phyloP scores from a whole-genome alignment of 331 rosid genomes.

The Arachis monticola region DNA sequence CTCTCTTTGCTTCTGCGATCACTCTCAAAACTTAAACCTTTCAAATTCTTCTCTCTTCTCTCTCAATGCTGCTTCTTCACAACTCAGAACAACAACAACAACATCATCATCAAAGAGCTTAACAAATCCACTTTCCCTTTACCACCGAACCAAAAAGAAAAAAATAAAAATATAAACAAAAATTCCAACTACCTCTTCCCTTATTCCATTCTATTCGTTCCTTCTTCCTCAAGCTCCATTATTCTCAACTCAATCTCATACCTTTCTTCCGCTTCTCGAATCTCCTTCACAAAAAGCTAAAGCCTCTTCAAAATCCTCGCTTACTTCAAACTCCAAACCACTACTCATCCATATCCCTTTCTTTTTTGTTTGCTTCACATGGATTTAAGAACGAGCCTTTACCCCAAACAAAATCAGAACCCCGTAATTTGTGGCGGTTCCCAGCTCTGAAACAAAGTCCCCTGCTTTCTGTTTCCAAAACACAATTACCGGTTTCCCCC shows the following conservation, averaged over 20 bases:
- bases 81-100: slow-evolving; percentile 11
- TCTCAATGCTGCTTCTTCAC: slow-evolving; percentile 31
- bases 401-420: slow-evolving; percentile 18
- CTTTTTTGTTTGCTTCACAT: neutral
- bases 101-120: neutral
- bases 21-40: neutral
- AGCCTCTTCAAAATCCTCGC: slow-evolving; percentile 6
- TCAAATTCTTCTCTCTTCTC: neutral
- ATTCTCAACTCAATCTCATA: slow-evolving; percentile 12
- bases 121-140: slow-evolving; percentile 26
- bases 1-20: too few relatives aligned
- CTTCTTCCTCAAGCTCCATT: slow-evolving; percentile 46
- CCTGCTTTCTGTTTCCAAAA: neutral
- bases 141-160: neutral
- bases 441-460: neutral
- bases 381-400: slow-evolving; percentile 32
- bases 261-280: slow-evolving; percentile 27
- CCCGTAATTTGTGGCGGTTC: slow-evolving; percentile 26
- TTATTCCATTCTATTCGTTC: slow-evolving; percentile 16
- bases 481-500: neutral
- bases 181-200: neutral
- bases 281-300: slow-evolving; percentile 33
- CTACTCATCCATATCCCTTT: neutral
- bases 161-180: neutral
- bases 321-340: neutral